Evolutionary conservation across 2,329 filamentous ascomycete species (phyloP), one percentile per base, ranked within the genome.

Genomic region (Aspergillus sp.): DNA sequence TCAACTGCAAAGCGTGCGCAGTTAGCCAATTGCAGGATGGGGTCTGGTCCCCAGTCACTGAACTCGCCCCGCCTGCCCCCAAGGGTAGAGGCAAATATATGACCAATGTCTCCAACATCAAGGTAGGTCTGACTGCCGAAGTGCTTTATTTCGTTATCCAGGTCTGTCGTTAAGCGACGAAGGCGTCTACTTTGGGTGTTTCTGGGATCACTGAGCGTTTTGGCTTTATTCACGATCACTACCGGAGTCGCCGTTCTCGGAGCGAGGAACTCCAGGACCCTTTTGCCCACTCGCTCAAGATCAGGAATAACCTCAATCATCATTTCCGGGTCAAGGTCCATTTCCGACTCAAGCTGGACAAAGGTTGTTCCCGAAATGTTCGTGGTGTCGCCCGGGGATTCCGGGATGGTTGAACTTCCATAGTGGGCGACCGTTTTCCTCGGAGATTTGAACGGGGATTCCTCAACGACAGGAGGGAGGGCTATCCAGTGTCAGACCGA

Each of bases 21-120:
- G 62, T 82, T 82, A 12, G 77, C 75, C 36, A 72, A 68, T 55
- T 79, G 68, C 5, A 82, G 55, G 18, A 79, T 64, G 3, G 72
- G 67, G 42, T 71, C 69, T 9, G 73, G 74, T 8, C 65, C 70
- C 65, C 73, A 78, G 15, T 59, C 13, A 44, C 53, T 38, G 34
- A 65, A 11, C 20, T 55, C 47, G 54, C 58, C 48, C 15, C 55
- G 48, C 5, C 60, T 59, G 13, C 63, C 59, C 4, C 66, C 49
- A 20, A 65, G 36, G n/a, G 64, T 60, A 1, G 66, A 64, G 12
- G 69, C 64, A 13, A 80, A 60, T 43, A 68, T 62, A 11, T 58
- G 54, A 32, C 71, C 57, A 30, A 78, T 64, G 8, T 67, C 58
- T 1, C 62, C 53, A 4, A 66, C 62, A 42, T 73, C 66, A 38